Percentiles rank a stretch among this genome's conserved stretches.
Conservation (phyloP, 352 stramenopile species). For the Saprolegnia diclina region DNA sequence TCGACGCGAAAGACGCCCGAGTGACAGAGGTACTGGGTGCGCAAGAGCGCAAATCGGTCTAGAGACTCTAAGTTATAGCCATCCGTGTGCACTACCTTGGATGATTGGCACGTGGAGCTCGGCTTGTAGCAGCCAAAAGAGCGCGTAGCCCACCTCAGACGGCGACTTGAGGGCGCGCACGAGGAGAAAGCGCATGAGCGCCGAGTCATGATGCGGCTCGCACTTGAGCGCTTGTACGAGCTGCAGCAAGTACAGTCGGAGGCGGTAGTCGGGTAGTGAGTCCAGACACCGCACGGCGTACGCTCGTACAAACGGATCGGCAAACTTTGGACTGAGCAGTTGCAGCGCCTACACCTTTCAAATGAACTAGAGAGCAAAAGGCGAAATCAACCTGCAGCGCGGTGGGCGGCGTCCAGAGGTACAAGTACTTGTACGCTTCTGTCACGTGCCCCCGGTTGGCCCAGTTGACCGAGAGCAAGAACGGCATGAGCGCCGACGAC, state of each 20-base stretch:
- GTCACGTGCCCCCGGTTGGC: constrained; percentile 64
- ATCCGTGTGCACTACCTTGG: background rate
- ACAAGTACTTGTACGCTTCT: constrained; percentile 71
- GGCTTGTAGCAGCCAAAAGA: constrained; percentile 55
- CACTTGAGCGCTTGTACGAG: constrained; percentile 42
- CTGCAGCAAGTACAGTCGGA: constrained; percentile 57
- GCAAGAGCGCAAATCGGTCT: constrained; percentile 50
- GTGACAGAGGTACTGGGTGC: constrained; percentile 80
- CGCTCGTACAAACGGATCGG: constrained; percentile 89
- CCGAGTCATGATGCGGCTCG: constrained; percentile 45
- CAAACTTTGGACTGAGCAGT: constrained; percentile 74
- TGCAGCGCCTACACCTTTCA: constrained; percentile 70
- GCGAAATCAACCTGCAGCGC: constrained; percentile 41
- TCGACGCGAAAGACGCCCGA: constrained; percentile 83
- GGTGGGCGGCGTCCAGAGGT: constrained; percentile 70
- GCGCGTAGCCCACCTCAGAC: constrained; percentile 36
- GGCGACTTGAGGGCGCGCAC: constrained; percentile 36
- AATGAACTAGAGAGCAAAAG: background rate
- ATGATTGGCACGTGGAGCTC: constrained; percentile 28
- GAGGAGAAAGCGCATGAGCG: constrained; percentile 48
- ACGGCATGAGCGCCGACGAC: constrained; percentile 72
- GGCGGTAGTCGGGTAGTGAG: constrained; percentile 72
- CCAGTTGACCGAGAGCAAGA: constrained; percentile 84
- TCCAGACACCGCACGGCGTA: constrained; percentile 89
- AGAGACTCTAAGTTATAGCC: background rate